Evolutionary conservation across 345 rosid genomes (phyloP), one percentile per base, ranked within the genome.

Genomic region (Lepidium aucheri): DNA sequence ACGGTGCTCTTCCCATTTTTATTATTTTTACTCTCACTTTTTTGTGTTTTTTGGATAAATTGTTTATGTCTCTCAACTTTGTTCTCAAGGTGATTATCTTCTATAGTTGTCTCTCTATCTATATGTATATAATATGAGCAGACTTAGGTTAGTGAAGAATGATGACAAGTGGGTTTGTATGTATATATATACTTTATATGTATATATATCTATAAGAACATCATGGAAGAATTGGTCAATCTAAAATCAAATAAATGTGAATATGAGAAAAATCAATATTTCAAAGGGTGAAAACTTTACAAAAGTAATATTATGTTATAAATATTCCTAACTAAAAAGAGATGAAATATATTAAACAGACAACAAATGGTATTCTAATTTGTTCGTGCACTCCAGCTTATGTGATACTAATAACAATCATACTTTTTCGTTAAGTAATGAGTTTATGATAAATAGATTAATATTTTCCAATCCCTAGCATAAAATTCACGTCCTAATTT

Each of bases 1-100:
- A 87, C 64, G 95, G 97, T 68, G 92, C 90, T 83, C 92, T 87
- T 43, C 91, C 91, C 91, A 87, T 89, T 64, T 53, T 39, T 51
- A 53, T 46, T 35, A 9, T 7, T 28, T 53, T 53, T 36, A 28
- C 17, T 14, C 20, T 30, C 54, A 53, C 52, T 51, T 35, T 8
- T 26, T 17, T 20, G 22, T 20, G 22, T 35, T 8, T 26, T 17
- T 20, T 1, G 1, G 22, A 20, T 20, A 20, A 3, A 44, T 18
- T 60, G 28, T 18, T 46, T 22, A 51, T 67, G 30, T 28, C 8
- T 62, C 70, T 60, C 41, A 45, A 38, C 38, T 39, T 72, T 64
- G 46, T 40, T 64, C 8, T 56, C 60, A 14, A 64, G 70, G 65
- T 72, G 8, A 24, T 24, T 57, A 63, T 72, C 39, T 47, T 57